Base-by-base conservation (phyloP, 495 filamentous ascomycete genomes). In the Chaetomium cochliodes region DNA sequence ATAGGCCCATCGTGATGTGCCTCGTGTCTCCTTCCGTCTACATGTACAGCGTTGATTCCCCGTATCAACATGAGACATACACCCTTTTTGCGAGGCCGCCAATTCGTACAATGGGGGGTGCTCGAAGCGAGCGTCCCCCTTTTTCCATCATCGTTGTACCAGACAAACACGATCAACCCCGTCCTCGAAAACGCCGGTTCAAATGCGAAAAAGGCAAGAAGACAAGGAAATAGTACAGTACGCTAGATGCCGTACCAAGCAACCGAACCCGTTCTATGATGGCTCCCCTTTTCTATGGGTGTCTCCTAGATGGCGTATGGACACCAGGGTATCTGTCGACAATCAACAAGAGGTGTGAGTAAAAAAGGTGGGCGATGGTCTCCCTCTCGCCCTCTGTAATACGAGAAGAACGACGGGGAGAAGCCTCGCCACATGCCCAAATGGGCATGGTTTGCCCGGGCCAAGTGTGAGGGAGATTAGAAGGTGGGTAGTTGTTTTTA, bases 211-310 rank as follows among this genome's bases (percentile, higher is more conserved):
- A 47, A 49, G 13, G 37, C 3, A 28, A n/a, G n/a, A 30, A 12
- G 7, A 47, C 47, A 30, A 44, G 15, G 42, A 22, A 46, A 33
- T 13, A 26, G 28, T 16, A 28, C 20, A 42, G 49, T 26, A 54
- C 25, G 59, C 59, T 22, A 62, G 30, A 39, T 60, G 46, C 46
- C 37, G 49, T 7, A 12, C 50, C 22, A 55, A 22, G 30, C 51
- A 28, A 53, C 60, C 54, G 22, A 37, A n/a, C n/a, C 60, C 60
- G 22, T 20, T 62, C 60, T 62, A 62, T 62, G 22, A 15, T n/a
- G 12, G 23, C 39, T n/a, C 50, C 60, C 47, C 49, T 54, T 44
- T 37, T 62, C 37, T 53, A 61, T 61, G 53, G 59, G 30, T 26
- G 47, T 20, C 22, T 54, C 37, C 18, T 62, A 44, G 49, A 55